Base-by-base conservation (phyloP, 352 stramenopile species). In the Pythium dissimile region DNA sequence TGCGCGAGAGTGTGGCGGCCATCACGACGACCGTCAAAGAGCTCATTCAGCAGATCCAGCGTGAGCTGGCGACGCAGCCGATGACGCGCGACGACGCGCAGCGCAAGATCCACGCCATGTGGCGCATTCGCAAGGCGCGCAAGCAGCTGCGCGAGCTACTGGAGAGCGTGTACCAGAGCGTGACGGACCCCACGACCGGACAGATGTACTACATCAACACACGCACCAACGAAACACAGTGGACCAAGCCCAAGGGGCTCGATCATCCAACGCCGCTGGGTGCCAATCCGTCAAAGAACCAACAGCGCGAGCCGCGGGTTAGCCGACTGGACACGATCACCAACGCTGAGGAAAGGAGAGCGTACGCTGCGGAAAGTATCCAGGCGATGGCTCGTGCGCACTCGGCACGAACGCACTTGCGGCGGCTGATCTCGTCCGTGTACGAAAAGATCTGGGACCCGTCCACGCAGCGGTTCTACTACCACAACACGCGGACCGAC, bases 181-280 rank as follows among this genome's bases (percentile, higher is more conserved):
- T 84, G 28, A 61, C 81, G 49, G 81, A 94, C 56, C 77, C 80
- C 3, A 42, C 47, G 8, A 89, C 79, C 3, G 80, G 80, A 8
- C 32, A 79, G 55, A 84, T 70, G 28, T 92, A 92, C 58, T 94
- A 92, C 68, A 88, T 85, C 72, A 94, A 94, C 75, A 83, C 66
- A 6, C 67, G 68, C 18, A 92, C 81, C 2, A 73, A 87, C 49
- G 59, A 72, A 23, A 80, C 78, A 10, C 80, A 86, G 56, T 94
- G 84, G 84, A 73, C 57, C 5, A 89, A 88, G 26, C 81, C 81
- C 26, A 60, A 59, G 20, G 69, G 59, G 10, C 67, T 90, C 8
- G 76, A n/a, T n/a, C n/a, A n/a, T n/a, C n/a, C n/a, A n/a, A n/a
- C n/a, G n/a, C n/a, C n/a, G n/a, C n/a, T n/a, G n/a, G n/a, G n/a